These are phyloP conservation scores for Pseudogymnoascus sp. DNA, from an alignment of 2,329 filamentous ascomycete genomes.

Conservation along the genomic window DNA sequence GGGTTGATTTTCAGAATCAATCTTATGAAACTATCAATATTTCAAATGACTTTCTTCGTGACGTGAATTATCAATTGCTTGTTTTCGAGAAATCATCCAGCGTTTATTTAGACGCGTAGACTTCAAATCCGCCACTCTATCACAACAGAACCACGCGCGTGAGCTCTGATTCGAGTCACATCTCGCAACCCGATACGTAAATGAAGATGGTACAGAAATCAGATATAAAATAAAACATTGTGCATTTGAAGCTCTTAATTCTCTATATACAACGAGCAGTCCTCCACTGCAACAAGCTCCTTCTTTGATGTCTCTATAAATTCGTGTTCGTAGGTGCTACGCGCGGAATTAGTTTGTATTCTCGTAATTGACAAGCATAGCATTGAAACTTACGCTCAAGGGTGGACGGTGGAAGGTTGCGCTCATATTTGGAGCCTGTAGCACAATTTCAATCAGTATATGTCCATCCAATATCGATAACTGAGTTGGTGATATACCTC, in stretches of 20 bases:
- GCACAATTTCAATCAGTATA: conserved; percentile 9
- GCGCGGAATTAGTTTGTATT: conserved; percentile 12
- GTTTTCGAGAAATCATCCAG: neutral
- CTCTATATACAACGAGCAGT: conserved; percentile 4
- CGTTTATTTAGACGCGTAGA: neutral
- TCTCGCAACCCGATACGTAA: neutral
- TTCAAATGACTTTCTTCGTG: conserved; percentile 4
- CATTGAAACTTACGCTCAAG: conserved; percentile 64
- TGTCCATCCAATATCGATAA: neutral
- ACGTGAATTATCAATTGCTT: conserved; percentile 1
- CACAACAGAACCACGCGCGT: conserved; percentile 3
- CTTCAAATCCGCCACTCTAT: neutral
- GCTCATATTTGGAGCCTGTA: conserved; percentile 87
- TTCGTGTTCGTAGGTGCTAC: conserved; percentile 24
- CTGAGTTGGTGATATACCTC: conserved; percentile 53
- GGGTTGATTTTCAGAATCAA: conserved; percentile 29
- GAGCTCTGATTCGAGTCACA: neutral
- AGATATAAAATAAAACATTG: neutral
- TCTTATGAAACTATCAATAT: conserved; percentile 26
- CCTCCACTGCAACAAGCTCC: neutral
- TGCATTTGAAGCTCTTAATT: conserved; percentile 9
- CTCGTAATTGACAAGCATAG: neutral
- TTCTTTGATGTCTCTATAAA: conserved; percentile 14
- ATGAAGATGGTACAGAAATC: neutral
- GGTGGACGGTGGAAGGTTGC: conserved; percentile 75